Percentiles rank a stretch among this genome's conserved stretches.
These are phyloP conservation scores for Fraxinus nigra DNA, from an alignment of 305 asterid species.

Conservation along the genomic window DNA sequence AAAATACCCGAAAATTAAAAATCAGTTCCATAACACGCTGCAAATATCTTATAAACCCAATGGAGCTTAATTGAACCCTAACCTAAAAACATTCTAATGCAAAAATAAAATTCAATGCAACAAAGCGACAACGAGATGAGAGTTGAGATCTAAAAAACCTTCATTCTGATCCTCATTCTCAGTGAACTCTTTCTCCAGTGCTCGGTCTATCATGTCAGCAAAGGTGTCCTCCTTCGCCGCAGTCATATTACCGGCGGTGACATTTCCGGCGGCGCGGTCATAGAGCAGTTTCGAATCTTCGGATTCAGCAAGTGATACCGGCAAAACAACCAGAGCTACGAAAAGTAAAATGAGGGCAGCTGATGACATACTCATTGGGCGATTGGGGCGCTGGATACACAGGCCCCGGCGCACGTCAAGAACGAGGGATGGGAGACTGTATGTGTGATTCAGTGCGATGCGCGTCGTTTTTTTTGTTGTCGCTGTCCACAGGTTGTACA, in stretches of 20 bases:
- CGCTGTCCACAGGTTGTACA: constrained; percentile 23
- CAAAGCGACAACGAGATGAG: neutral
- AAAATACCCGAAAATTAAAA: neutral
- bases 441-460: constrained; percentile 11
- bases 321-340: constrained; percentile 24
- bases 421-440: neutral
- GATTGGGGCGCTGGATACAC: constrained; percentile 41
- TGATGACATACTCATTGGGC: constrained; percentile 47
- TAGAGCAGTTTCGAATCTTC: constrained; percentile 39
- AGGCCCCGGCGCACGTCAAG: constrained; percentile 47
- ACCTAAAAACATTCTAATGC: neutral
- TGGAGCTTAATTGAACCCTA: neutral
- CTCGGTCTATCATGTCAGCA: constrained; percentile 96
- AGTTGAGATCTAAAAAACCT: constrained; percentile 71
- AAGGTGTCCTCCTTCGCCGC: constrained; percentile 68
- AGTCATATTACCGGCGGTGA: constrained; percentile 42
- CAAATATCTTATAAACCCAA: neutral
- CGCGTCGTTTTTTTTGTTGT: constrained; percentile 37
- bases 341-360: constrained; percentile 27
- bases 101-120: neutral
- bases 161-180: constrained; percentile 84
- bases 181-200: constrained; percentile 86
- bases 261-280: constrained; percentile 28
- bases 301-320: constrained; percentile 23
- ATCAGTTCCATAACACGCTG: neutral